Percentiles rank a stretch among this genome's conserved stretches.
phyloP scores from a whole-genome alignment of 2,329 filamentous ascomycete genomes.

The Microdochium nivale region DNA sequence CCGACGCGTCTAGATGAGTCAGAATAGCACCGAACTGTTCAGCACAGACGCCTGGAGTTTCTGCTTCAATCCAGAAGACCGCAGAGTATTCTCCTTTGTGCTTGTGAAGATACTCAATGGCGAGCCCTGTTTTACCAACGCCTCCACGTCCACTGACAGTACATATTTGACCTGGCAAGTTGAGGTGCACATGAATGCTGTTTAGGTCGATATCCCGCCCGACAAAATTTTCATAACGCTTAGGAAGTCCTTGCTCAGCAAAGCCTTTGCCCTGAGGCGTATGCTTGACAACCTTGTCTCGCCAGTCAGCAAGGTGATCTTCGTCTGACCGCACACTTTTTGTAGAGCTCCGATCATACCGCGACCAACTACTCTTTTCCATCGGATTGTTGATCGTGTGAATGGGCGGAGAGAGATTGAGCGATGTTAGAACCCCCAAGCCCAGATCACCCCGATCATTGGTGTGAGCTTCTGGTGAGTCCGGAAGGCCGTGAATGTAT shows the following conservation, averaged over 20 bases:
- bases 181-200: background rate
- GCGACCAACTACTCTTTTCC: background rate
- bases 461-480: background rate
- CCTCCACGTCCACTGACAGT: background rate
- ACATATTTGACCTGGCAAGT: background rate
- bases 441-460: background rate
- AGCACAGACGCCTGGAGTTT: background rate
- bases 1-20: background rate
- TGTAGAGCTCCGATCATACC: background rate
- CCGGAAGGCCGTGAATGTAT: background rate
- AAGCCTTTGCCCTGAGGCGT: background rate
- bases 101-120: background rate
- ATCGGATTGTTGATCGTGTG: background rate
- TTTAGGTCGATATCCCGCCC: constrained; percentile 5
- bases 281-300: background rate
- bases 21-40: background rate
- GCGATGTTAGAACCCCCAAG: background rate
- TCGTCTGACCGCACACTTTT: background rate
- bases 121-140: background rate
- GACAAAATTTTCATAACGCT: constrained; percentile 4
- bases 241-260: constrained; percentile 1
- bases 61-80: background rate
- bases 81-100: background rate
- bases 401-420: background rate
- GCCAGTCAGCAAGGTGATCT: constrained; percentile 2